phyloP scores from a whole-genome alignment of 805 yeast genomes.

The Saturnispora kantuleensis region DNA sequence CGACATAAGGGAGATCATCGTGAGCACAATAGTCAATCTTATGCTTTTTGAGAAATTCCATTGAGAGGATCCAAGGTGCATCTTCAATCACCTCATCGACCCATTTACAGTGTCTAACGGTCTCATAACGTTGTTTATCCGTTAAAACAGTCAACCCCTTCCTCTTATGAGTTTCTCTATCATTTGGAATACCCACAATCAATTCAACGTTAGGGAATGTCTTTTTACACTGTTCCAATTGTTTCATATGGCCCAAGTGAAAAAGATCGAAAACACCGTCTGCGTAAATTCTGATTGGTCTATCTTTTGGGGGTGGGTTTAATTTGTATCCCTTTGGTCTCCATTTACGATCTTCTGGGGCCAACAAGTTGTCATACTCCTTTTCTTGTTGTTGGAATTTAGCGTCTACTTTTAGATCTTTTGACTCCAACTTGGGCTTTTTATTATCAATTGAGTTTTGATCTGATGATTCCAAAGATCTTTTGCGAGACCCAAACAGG shows the following conservation, averaged over 20 bases:
- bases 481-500: constrained; percentile 10
- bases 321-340: constrained; percentile 73
- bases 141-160: constrained; percentile 90
- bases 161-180: constrained; percentile 78
- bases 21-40: constrained; percentile 94
- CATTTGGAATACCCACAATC: constrained; percentile 89
- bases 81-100: constrained; percentile 92
- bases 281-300: constrained; percentile 91
- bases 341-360: constrained; percentile 61
- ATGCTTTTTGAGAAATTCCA: constrained; percentile 69
- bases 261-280: constrained; percentile 97
- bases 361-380: constrained; percentile 52
- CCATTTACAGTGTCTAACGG: constrained; percentile 92
- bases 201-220: constrained; percentile 75
- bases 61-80: constrained; percentile 93
- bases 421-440: background rate
- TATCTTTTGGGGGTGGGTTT: constrained; percentile 73
- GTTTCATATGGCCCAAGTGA: constrained; percentile 97
- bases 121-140: constrained; percentile 81
- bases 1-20: constrained; percentile 91
- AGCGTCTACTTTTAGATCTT: constrained; percentile 15
- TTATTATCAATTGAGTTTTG: no score
- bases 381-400: constrained; percentile 34
- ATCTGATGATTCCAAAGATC: constrained; percentile 7
- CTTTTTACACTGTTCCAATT: constrained; percentile 92